A percentile compares a stretch with the other conserved stretches of the same genome.
phyloP scores from a whole-genome alignment of 108 stramenopile species.

The Skeletonema potamos region DNA sequence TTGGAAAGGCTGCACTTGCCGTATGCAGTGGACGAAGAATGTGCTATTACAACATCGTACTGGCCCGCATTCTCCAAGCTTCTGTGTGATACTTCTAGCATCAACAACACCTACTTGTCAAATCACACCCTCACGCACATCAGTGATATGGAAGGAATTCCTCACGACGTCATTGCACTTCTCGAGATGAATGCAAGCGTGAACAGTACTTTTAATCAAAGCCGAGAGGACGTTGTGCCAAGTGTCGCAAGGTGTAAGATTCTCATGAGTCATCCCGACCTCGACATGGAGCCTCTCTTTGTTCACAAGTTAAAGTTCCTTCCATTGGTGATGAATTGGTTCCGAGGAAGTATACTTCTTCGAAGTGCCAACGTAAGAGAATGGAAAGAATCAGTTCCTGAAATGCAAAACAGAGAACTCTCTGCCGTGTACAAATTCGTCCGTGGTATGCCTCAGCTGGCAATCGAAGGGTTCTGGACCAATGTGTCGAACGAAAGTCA shows the following conservation, averaged over 20 bases:
- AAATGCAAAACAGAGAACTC: not conserved
- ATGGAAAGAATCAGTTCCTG: too few species aligned
- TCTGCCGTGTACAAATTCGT: conserved; percentile 10
- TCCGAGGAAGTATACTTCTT: not conserved
- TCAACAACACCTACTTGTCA: conserved; percentile 12
- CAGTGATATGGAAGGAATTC: not conserved
- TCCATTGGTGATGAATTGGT: not conserved
- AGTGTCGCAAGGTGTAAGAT: not conserved
- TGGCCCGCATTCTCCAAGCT: conserved; percentile 11
- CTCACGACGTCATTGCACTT: not conserved
- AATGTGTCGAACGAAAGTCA: too few species aligned
- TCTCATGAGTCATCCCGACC: not conserved
- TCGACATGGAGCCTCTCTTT: conserved; percentile 4
- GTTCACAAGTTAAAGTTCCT: not conserved
- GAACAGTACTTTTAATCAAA: too few species aligned
- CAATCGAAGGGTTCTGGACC: too few species aligned
- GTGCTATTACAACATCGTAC: too few species aligned
- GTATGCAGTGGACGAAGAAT: too few species aligned
- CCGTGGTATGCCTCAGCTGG: conserved; percentile 2
- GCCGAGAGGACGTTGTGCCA: too few species aligned
- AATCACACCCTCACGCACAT: not conserved
- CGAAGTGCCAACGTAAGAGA: too few species aligned
- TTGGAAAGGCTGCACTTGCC: not conserved
- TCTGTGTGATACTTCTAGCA: conserved; percentile 15
- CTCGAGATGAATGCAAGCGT: not conserved